These are phyloP conservation scores for Globisporangium carolinianum DNA, from an alignment of 352 stramenopile genomes.

Conservation along the genomic window DNA sequence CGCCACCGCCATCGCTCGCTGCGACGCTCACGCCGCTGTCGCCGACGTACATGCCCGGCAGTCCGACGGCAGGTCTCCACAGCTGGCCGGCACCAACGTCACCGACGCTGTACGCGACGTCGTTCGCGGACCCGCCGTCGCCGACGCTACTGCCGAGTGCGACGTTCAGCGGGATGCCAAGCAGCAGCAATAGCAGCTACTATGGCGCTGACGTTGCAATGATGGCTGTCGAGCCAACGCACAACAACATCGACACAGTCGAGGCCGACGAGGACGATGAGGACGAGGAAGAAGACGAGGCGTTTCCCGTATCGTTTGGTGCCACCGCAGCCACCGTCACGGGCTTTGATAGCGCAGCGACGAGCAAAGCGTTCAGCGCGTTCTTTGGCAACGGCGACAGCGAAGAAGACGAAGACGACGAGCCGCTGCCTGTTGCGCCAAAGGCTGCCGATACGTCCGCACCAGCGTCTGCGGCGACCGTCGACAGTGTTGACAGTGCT, in stretches of 20 bases:
- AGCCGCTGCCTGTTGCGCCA: slow-evolving; percentile 31
- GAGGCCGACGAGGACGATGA: slow-evolving; percentile 9
- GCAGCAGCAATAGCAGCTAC: background rate
- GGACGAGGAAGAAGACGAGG: slow-evolving; percentile 58
- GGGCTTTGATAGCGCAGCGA: slow-evolving; percentile 51
- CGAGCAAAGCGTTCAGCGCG: slow-evolving; percentile 60
- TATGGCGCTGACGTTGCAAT: no score
- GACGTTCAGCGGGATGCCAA: background rate
- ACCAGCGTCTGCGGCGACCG: no score
- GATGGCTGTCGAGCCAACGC: background rate
- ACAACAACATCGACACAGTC: background rate
- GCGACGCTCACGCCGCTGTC: slow-evolving; percentile 14
- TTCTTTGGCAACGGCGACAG: slow-evolving; percentile 65
- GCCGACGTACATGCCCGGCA: slow-evolving; percentile 6
- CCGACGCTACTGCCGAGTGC: slow-evolving; percentile 5
- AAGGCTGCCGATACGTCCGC: background rate
- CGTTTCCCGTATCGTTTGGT: slow-evolving; percentile 51
- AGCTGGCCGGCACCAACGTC: slow-evolving; percentile 24
- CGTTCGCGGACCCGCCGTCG: slow-evolving; percentile 20
- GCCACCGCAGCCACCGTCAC: slow-evolving; percentile 5
- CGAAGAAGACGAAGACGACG: slow-evolving; percentile 53
- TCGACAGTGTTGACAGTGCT: no score
- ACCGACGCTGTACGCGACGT: slow-evolving; percentile 19
- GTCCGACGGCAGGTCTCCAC: background rate
- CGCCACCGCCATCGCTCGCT: slow-evolving; percentile 11